Percentiles rank a stretch among this genome's conserved stretches.
phyloP scores from a whole-genome alignment of 2,329 filamentous ascomycete genomes.

The Coniochaeta sp. region DNA sequence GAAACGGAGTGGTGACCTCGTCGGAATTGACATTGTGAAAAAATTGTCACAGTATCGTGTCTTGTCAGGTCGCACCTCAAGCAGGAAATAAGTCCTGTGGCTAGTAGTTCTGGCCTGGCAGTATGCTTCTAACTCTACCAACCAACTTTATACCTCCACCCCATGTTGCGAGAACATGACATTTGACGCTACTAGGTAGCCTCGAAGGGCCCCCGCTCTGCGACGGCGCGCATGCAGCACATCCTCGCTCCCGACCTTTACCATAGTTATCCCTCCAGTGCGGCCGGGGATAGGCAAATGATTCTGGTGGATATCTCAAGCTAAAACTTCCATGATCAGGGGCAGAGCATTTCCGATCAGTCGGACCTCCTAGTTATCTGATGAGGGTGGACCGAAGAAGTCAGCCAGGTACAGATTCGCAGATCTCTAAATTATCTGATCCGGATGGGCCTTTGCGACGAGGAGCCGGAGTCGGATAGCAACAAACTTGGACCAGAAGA shows the following conservation, averaged over 20 bases:
- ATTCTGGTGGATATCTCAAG: background rate
- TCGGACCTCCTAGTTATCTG: background rate
- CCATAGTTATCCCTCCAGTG: background rate
- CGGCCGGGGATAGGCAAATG: background rate
- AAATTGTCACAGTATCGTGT: background rate
- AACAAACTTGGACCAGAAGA: background rate
- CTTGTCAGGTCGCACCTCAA: background rate
- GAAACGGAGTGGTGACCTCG: slow-evolving; percentile 8
- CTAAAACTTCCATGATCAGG: background rate
- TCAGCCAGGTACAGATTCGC: background rate
- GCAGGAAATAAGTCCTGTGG: background rate
- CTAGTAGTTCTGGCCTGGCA: background rate
- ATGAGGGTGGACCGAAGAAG: background rate
- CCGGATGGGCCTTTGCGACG: background rate
- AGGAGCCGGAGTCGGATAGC: background rate
- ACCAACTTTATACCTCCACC: background rate
- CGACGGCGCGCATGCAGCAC: background rate
- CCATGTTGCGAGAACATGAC: background rate
- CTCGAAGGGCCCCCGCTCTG: background rate
- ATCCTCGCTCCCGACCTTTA: background rate
- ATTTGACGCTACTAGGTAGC: background rate
- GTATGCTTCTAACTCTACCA: background rate
- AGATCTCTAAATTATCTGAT: background rate
- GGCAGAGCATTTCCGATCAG: background rate
- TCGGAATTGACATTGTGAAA: slow-evolving; percentile 7